Base-by-base conservation (phyloP, 2,329 filamentous ascomycete species). In the Penicillium palitans region DNA sequence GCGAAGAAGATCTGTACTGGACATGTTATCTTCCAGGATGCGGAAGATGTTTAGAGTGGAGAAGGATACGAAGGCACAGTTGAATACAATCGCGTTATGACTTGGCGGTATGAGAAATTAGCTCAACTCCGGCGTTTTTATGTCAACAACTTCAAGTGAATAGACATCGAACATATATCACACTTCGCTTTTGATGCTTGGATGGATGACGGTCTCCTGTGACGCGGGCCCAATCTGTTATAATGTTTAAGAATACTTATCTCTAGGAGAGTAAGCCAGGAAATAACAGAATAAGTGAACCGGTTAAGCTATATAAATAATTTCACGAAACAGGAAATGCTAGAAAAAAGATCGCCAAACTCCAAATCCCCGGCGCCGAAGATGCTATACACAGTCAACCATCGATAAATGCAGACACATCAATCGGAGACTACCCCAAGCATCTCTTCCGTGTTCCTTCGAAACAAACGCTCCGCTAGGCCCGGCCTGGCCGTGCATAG, bases 391-490 rank as follows among this genome's bases (percentile, higher is more conserved):
- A 58, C 35, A 48, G 15, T 47, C 31, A 49, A 35, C 12, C 21
- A 35, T 17, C 17, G 8, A 10, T 45, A 40, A 27, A 24, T 17
- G 21, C 29, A 35, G 49, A 21, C 5, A 25, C 37, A 37, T 65
- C 57, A 64, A 19, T 54, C 33, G 41, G 58, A 61, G 7, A 53
- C 31, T 17, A 67, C 70, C 60, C 76, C 73, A 72, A 78, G 80
- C 57, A 88, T 68, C 39, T 79, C 76, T 65, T 85, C 79, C 0
- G 84, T 83, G 63, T 87, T 87, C 21, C 71, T 72, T 45, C 79
- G 77, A 62, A 87, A 85, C 0, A 88, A 67, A 49, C 80, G 78
- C 52, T 82, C 75, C 24, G 78, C 72, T 39, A 84, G 68, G 8
- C 70, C 62, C 6, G 76, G 71, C 53, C 81, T 75, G 1, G 76